A percentile compares a stretch with the other conserved stretches of the same genome.
phyloP scores from a whole-genome alignment of 441 rosid species.

The Populus hybrid region DNA sequence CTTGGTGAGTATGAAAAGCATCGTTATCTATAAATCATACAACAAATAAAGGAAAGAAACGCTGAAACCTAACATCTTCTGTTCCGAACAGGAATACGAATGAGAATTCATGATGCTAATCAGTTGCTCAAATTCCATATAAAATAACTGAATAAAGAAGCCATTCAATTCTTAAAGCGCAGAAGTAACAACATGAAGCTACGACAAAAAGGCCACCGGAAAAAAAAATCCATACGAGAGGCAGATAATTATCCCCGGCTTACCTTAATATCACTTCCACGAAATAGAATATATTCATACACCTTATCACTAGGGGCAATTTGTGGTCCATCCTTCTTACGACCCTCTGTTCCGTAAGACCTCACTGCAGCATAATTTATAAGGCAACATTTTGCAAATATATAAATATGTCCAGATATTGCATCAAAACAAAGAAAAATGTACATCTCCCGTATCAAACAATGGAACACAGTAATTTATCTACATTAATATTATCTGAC shows the following conservation, averaged over 20 bases:
- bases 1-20: background rate
- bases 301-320: slow-evolving; percentile 56
- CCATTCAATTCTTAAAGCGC: background rate
- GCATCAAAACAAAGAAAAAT: background rate
- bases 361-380: slow-evolving; percentile 40
- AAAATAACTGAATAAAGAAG: background rate
- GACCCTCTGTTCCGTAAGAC: slow-evolving; percentile 88
- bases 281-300: slow-evolving; percentile 72
- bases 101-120: background rate
- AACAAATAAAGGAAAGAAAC: no score
- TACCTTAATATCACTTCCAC: slow-evolving; percentile 91
- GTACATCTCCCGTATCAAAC: background rate
- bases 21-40: background rate
- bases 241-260: background rate
- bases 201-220: background rate
- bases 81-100: background rate
- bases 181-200: background rate
- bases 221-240: background rate
- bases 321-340: slow-evolving; percentile 75
- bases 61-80: background rate
- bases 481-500: background rate
- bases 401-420: background rate
- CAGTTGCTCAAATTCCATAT: background rate
- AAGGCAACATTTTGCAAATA: background rate
- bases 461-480: background rate